Evolutionary conservation across 805 yeast species (phyloP).

Genomic region (Candida succiphila): DNA sequence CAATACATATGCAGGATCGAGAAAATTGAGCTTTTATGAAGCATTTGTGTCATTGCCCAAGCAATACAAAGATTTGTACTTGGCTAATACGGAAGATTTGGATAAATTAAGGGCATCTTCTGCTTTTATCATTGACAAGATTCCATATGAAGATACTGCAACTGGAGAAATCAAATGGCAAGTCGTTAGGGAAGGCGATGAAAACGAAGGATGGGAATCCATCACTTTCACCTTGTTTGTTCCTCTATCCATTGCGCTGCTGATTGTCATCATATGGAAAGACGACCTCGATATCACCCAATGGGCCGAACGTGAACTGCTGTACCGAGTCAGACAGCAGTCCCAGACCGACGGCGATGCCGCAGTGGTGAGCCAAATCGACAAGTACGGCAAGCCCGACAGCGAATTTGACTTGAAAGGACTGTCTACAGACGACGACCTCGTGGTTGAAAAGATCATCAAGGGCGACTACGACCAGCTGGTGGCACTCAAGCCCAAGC

Average conservation of each 20-base stretch:
- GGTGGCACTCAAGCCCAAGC: slow-evolving; percentile 43
- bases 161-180: slow-evolving; percentile 78
- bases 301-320: slow-evolving; percentile 80
- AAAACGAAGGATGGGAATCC: slow-evolving; percentile 80
- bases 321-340: slow-evolving; percentile 65
- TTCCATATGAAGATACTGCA: slow-evolving; percentile 71
- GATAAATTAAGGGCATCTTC: slow-evolving; percentile 45
- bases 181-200: slow-evolving; percentile 56
- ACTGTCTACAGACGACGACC: slow-evolving; percentile 58
- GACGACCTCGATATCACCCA: slow-evolving; percentile 42
- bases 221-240: slow-evolving; percentile 62
- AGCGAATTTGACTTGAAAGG: slow-evolving; percentile 42
- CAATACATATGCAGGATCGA: slow-evolving; percentile 45
- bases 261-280: slow-evolving; percentile 40
- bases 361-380: slow-evolving; percentile 36
- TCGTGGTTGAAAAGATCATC: slow-evolving; percentile 72
- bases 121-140: slow-evolving; percentile 67
- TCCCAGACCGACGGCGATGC: slow-evolving; percentile 45
- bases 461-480: slow-evolving; percentile 77
- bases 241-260: slow-evolving; percentile 55
- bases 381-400: slow-evolving; percentile 26
- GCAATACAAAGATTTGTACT: slow-evolving; percentile 42
- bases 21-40: slow-evolving; percentile 43
- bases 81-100: slow-evolving; percentile 54
- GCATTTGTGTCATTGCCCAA: slow-evolving; percentile 33